A percentile compares a stretch with the other conserved stretches of the same genome.
Evolutionary conservation across 2,329 filamentous ascomycete genomes (phyloP).

Genomic region (Xylariaceae sp.): DNA sequence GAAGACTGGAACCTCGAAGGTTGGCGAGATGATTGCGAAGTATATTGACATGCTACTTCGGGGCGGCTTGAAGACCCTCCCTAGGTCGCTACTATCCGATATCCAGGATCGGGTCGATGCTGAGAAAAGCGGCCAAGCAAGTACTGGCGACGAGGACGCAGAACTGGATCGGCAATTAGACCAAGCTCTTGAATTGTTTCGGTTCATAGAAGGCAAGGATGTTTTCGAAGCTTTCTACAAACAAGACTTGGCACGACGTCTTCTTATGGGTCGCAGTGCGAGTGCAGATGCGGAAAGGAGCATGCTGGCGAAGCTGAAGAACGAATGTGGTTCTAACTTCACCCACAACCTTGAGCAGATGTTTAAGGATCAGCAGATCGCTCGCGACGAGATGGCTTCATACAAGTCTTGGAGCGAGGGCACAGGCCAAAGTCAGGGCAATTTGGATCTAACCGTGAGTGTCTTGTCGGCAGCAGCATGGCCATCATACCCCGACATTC

Average conservation of each 20-base stretch:
- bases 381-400: conserved; percentile 87
- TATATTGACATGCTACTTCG: conserved; percentile 89
- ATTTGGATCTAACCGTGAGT: conserved; percentile 79
- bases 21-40: conserved; percentile 98
- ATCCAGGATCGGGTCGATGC: conserved; percentile 58
- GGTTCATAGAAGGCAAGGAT: conserved; percentile 95
- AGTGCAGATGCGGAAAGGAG: conserved; percentile 94
- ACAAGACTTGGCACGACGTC: conserved; percentile 85
- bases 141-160: conserved; percentile 82
- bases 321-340: conserved; percentile 90
- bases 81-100: conserved; percentile 67
- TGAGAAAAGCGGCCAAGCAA: conserved; percentile 65
- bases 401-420: conserved; percentile 73
- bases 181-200: conserved; percentile 89
- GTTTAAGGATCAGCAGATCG: conserved; percentile 97
- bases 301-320: conserved; percentile 90
- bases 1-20: conserved; percentile 85
- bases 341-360: conserved; percentile 98
- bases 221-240: conserved; percentile 99
- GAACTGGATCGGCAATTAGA: conserved; percentile 92
- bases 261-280: conserved; percentile 90
- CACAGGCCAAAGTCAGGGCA: conserved; percentile 46
- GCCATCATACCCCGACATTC: conserved; percentile 82
- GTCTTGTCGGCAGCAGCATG: conserved; percentile 90
- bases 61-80: conserved; percentile 83